These are phyloP conservation scores for Trichoderma sp. DNA, from an alignment of 2,329 filamentous ascomycete genomes.

Conservation along the genomic window DNA sequence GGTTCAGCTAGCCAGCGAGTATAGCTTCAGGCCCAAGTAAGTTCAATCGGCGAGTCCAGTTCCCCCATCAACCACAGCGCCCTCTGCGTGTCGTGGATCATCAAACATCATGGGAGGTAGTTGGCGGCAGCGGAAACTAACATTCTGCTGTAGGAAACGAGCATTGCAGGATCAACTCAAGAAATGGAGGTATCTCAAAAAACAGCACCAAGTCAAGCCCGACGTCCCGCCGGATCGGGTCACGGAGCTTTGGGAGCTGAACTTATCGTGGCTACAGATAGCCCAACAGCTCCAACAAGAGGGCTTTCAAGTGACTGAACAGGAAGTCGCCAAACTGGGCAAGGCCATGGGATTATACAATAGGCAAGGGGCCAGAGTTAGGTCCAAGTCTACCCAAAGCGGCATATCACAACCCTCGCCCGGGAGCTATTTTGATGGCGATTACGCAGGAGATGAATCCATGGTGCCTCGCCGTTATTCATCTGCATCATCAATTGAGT, in stretches of 20 bases:
- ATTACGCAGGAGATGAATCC: background rate
- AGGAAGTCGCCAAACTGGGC: slow-evolving; percentile 70
- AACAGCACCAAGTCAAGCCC: slow-evolving; percentile 65
- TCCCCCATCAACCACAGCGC: background rate
- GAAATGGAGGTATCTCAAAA: slow-evolving; percentile 70
- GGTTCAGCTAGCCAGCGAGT: background rate
- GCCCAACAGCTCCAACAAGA: slow-evolving; percentile 66
- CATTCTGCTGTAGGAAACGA: slow-evolving; percentile 59
- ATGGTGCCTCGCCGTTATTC: background rate
- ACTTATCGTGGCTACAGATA: slow-evolving; percentile 73
- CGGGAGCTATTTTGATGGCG: too few relatives aligned
- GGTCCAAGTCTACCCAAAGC: slow-evolving; percentile 52
- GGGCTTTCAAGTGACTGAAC: slow-evolving; percentile 70
- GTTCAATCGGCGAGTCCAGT: background rate
- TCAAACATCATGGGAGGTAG: background rate
- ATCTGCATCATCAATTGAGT: background rate
- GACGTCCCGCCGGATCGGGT: slow-evolving; percentile 70
- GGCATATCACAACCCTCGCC: background rate
- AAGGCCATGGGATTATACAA: slow-evolving; percentile 66
- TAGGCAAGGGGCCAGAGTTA: slow-evolving; percentile 56
- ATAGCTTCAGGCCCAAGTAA: background rate
- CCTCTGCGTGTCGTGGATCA: background rate
- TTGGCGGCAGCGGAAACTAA: slow-evolving; percentile 21
- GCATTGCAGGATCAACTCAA: slow-evolving; percentile 76
- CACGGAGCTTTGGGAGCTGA: slow-evolving; percentile 76